Evolutionary conservation across 2,329 filamentous ascomycete species (phyloP).

Genomic region (Trichoderma koningii): DNA sequence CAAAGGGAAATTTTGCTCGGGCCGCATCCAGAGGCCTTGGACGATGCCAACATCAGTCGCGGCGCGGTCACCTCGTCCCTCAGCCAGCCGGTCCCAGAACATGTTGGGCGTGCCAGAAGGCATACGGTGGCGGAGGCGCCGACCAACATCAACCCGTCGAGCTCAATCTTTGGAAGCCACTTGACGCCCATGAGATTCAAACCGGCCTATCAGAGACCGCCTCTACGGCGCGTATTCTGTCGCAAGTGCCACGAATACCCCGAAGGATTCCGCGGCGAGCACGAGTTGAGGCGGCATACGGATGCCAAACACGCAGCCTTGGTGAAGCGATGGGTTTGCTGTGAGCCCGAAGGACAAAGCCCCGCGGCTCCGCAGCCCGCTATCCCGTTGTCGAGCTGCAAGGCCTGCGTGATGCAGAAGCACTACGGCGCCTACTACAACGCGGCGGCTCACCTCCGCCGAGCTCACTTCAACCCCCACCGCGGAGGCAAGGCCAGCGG

Average conservation of each 20-base stretch:
- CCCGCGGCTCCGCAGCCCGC: constrained; percentile 49
- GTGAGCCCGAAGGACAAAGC: constrained; percentile 47
- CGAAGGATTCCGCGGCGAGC: constrained; percentile 86
- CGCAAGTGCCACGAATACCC: constrained; percentile 77
- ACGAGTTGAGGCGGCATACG: constrained; percentile 74
- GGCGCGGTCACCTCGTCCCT: background rate
- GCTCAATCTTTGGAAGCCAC: constrained; percentile 48
- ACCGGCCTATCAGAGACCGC: constrained; percentile 54
- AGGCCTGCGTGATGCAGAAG: constrained; percentile 59
- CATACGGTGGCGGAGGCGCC: constrained; percentile 53
- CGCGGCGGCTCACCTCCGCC: constrained; percentile 58
- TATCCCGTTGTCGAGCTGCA: constrained; percentile 57
- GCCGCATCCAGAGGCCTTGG: constrained; percentile 22
- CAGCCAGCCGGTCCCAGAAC: constrained; percentile 25
- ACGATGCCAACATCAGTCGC: constrained; percentile 27
- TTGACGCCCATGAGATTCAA: constrained; percentile 41
- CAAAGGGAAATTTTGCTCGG: constrained; percentile 17
- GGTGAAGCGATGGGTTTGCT: constrained; percentile 59
- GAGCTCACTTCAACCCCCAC: constrained; percentile 60
- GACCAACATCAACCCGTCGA: constrained; percentile 43
- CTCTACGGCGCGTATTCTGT: constrained; percentile 74
- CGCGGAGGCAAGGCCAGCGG: constrained; percentile 59
- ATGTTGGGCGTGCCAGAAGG: constrained; percentile 37
- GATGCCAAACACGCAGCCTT: constrained; percentile 59
- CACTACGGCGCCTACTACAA: constrained; percentile 62